Base-by-base conservation (phyloP, 1,284 basidiomycete genomes). In the Apiotrichum veenhuisii region DNA sequence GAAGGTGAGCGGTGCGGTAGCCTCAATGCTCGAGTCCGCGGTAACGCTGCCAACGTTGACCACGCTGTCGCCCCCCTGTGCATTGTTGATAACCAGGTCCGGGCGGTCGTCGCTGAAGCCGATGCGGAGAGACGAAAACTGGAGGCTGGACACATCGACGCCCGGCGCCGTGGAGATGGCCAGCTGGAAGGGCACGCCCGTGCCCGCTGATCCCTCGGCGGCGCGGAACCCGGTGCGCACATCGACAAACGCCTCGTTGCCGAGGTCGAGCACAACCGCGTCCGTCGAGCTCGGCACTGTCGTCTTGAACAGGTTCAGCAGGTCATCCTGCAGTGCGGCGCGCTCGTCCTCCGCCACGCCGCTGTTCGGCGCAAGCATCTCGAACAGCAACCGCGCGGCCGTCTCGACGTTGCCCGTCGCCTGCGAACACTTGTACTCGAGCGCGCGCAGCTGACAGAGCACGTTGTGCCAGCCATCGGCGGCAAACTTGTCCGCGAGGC, bases 401-500 rank as follows among this genome's bases (percentile, higher is more conserved):
- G 86, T 78, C 58, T 89, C 88, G 26, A 88, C 83, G 64, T 89
- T 85, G 1, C 85, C 87, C 0, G 89, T 80, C 63, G 82, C 82
- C 70, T 86, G 85, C 1, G 88, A 87, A 70, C 87, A 91, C 1
- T 84, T 79, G 75, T 89, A 88, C 87, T 88, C 91, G 23, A 85
- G 83, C 37, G 80, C 78, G 36, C 92, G 79, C 15, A 93, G 82
- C 4, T 88, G 84, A 44, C 80, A 80, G 18, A 93, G 79, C 73
- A 95, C 81, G 0, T 81, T 73, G 11, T 80, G 77, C 90, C 90
- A 95, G 50, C 82, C 80, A 70, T 94, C 91, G 53, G 83, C 79
- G n/a, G 86, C 82, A 70, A 94, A 95, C 0, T 85, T 87, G 68
- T 84, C 86, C 1, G 87, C 85, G 58, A 95, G 94, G 30, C 89